phyloP scores from a whole-genome alignment of 139 green algal species.

The Auxenochlorella protothecoides region DNA sequence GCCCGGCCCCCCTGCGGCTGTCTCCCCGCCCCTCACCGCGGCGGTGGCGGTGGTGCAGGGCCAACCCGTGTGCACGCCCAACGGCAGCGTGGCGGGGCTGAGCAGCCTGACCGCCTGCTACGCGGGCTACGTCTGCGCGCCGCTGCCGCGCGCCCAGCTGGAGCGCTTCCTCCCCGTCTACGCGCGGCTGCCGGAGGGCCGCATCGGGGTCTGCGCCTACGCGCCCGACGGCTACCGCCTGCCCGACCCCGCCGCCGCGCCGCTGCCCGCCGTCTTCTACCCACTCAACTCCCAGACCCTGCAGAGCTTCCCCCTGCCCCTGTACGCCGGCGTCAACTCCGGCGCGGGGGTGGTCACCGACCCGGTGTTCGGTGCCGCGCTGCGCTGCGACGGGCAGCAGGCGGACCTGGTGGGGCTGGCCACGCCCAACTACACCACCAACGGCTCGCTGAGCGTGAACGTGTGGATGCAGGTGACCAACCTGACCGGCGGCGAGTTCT shows the following conservation, averaged over 20 bases:
- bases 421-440: conserved; percentile 22
- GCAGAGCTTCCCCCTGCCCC: conserved; percentile 5
- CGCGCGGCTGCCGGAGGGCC: not conserved
- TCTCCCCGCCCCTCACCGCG: too few relatives aligned
- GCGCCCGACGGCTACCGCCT: not conserved
- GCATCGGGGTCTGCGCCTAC: not conserved
- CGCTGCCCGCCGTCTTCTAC: conserved; percentile 13
- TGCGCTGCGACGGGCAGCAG: conserved; percentile 8
- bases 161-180: too few relatives aligned
- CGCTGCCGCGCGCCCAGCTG: too few relatives aligned
- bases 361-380: not conserved
- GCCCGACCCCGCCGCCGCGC: not conserved
- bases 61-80: too few relatives aligned
- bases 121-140: too few relatives aligned
- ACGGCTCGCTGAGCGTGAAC: conserved; percentile 42
- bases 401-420: conserved; percentile 12
- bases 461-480: conserved; percentile 37
- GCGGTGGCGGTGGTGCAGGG: too few relatives aligned
- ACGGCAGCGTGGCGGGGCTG: too few relatives aligned
- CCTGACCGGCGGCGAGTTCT: conserved; percentile 5
- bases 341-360: conserved; percentile 4
- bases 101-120: too few relatives aligned
- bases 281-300: conserved; percentile 14
- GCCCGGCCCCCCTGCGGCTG: too few relatives aligned
- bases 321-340: not conserved